A percentile compares a stretch with the other conserved stretches of the same genome.
Evolutionary conservation across 352 stramenopile genomes (phyloP).

Genomic region (Globisporangium nunn): DNA sequence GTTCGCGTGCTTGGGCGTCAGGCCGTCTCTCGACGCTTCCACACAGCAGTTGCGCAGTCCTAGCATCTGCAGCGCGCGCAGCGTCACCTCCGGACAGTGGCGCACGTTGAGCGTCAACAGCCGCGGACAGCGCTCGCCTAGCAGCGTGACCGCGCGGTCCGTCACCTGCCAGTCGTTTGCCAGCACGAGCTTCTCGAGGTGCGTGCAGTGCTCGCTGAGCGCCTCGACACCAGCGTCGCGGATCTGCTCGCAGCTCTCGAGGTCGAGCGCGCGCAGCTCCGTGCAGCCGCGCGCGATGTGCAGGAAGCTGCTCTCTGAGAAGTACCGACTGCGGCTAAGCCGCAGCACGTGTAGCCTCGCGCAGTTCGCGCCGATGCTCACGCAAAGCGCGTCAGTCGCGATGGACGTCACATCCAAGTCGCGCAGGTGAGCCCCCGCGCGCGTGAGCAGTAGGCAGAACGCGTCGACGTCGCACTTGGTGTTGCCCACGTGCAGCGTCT

Average conservation of each 20-base stretch:
- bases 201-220: slow-evolving; percentile 24
- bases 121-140: slow-evolving; percentile 18
- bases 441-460: slow-evolving; percentile 20
- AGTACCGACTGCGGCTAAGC: slow-evolving; percentile 71
- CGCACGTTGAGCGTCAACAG: slow-evolving; percentile 44
- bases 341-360: slow-evolving; percentile 30
- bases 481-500: slow-evolving; percentile 44
- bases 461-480: slow-evolving; percentile 46
- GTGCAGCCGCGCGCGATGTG: slow-evolving; percentile 25
- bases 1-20: slow-evolving; percentile 45
- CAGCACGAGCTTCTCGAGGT: slow-evolving; percentile 47
- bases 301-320: slow-evolving; percentile 51
- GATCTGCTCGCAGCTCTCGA: slow-evolving; percentile 75
- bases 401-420: slow-evolving; percentile 59
- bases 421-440: slow-evolving; percentile 18
- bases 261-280: slow-evolving; percentile 37
- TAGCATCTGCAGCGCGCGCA: slow-evolving; percentile 27
- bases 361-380: slow-evolving; percentile 28
- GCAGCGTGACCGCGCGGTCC: slow-evolving; percentile 28
- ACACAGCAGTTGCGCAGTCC: slow-evolving; percentile 31
- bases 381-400: slow-evolving; percentile 52
- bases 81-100: slow-evolving; percentile 58
- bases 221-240: slow-evolving; percentile 28
- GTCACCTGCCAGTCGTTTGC: slow-evolving; percentile 73
- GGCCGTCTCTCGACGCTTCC: slow-evolving; percentile 26